These are phyloP conservation scores for Herpetomonas tarakana DNA, from an alignment of 208 protist species.

Conservation along the genomic window DNA sequence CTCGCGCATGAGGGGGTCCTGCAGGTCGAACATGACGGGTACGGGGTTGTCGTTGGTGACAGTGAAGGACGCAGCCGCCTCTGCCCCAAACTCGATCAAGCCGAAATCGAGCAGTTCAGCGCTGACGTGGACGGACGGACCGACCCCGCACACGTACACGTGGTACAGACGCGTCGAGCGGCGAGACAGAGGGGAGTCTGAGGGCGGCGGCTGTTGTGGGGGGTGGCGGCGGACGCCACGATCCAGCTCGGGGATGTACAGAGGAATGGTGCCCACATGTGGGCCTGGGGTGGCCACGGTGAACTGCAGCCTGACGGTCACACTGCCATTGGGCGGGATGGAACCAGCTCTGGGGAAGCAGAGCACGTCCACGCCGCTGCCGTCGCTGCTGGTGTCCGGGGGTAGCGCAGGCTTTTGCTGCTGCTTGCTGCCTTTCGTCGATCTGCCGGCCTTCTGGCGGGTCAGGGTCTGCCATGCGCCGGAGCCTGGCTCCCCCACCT, in stretches of 20 bases:
- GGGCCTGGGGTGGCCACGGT: slow-evolving; percentile 45
- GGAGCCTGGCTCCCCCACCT: slow-evolving; percentile 10
- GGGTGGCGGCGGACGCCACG: not conserved
- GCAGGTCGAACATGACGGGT: slow-evolving; percentile 67
- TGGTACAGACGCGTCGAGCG: not conserved
- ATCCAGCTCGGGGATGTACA: slow-evolving; percentile 68
- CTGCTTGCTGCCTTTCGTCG: not conserved
- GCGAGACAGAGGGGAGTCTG: slow-evolving; percentile 3
- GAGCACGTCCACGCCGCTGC: slow-evolving; percentile 34
- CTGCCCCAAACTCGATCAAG: slow-evolving; percentile 68
- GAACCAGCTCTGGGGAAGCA: slow-evolving; percentile 65
- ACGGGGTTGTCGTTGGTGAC: slow-evolving; percentile 88
- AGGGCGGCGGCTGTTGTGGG: not conserved
- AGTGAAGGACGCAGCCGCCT: slow-evolving; percentile 77
- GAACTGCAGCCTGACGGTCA: slow-evolving; percentile 61
- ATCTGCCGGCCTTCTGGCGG: not conserved
- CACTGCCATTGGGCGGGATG: slow-evolving; percentile 39
- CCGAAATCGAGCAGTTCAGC: slow-evolving; percentile 85
- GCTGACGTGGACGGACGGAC: slow-evolving; percentile 72
- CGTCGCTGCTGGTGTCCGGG: not conserved
- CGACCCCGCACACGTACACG: slow-evolving; percentile 64
- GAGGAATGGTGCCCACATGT: slow-evolving; percentile 47
- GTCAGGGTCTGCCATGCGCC: not conserved
- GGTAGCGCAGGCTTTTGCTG: not conserved
- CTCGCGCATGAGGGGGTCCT: slow-evolving; percentile 74